Base-by-base conservation (phyloP, 495 filamentous ascomycete genomes). In the Margaritispora aquatica region DNA sequence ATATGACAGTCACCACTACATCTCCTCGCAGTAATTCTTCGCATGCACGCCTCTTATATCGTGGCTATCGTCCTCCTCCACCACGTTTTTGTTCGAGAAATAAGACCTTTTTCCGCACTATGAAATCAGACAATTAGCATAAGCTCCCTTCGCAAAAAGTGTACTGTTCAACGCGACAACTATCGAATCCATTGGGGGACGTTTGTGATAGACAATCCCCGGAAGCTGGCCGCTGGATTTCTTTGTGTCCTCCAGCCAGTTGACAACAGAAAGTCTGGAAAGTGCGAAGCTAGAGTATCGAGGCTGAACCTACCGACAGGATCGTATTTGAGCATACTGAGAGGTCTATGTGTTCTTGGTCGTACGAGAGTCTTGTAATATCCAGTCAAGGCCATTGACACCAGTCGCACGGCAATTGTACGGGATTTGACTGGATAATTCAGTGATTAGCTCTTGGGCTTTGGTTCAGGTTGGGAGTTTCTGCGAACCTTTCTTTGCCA, bases 301-400 rank as follows among this genome's bases (percentile, higher is more conserved):
- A 61, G 11, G 21, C 11, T 26, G n/a, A 22, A 77, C 90, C 74
- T 89, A 88, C 96, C 89, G 66, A 99, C 89, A 58, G 95, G 95
- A 75, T 99, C 95, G 72, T 99, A 97, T 77, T 99, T 99, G 63
- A 97, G 79, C 92, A 97, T 96, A 75, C 88, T 93, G 73, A 97
- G 81, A 36, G 95, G 94, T 38, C 85, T 77, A 58, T 92, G 80
- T 23, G 79, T 77, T 52, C 95, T 86, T 17, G 92, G 92, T 27
- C 95, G 88, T 55, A 88, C 80, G 70, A 92, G 81, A 55, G 89
- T 95, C 71, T 89, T 89, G 79, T 90, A 99, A 79, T 88, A 99
- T 66, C 95, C 95, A 15, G 95, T 99, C 84, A 96, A 85, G 61
- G 95, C 95, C 95, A 97, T 99, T 55, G 91, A 96, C 72, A 99